These are phyloP conservation scores for Passiflora organensis DNA, from an alignment of 345 rosid species.

Conservation along the genomic window DNA sequence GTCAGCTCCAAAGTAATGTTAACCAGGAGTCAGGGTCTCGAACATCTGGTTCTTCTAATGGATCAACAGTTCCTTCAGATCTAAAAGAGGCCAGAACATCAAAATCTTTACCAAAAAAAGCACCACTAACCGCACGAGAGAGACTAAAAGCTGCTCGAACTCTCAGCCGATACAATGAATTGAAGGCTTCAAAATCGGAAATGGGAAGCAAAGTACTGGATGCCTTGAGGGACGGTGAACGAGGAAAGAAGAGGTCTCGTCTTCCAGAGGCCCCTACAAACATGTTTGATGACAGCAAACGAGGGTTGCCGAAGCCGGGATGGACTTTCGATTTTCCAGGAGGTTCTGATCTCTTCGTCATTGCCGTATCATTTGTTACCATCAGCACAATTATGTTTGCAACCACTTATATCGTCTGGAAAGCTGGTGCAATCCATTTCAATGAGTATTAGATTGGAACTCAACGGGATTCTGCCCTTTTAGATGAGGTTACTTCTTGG, in stretches of 20 bases:
- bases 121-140: constrained; percentile 74
- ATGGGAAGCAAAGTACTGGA: constrained; percentile 71
- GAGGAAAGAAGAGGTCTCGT: constrained; percentile 63
- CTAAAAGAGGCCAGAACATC: constrained; percentile 12
- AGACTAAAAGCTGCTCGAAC: constrained; percentile 87
- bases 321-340: constrained; percentile 77
- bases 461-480: constrained; percentile 11
- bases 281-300: constrained; percentile 77
- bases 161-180: constrained; percentile 51
- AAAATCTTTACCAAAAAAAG: constrained; percentile 27
- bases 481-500: background rate
- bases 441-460: constrained; percentile 41
- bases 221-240: constrained; percentile 67
- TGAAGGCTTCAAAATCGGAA: constrained; percentile 47
- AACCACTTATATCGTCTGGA: constrained; percentile 83
- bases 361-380: constrained; percentile 63
- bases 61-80: constrained; percentile 30
- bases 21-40: constrained; percentile 15
- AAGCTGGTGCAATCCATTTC: constrained; percentile 87
- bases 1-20: constrained; percentile 11
- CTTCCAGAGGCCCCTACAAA: constrained; percentile 86
- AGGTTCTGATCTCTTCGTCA: constrained; percentile 57
- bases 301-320: constrained; percentile 76
- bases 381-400: constrained; percentile 89
- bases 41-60: constrained; percentile 31